Evolutionary conservation across 139 green algal genomes (phyloP).

Genomic region (Micractinium conductrix): DNA sequence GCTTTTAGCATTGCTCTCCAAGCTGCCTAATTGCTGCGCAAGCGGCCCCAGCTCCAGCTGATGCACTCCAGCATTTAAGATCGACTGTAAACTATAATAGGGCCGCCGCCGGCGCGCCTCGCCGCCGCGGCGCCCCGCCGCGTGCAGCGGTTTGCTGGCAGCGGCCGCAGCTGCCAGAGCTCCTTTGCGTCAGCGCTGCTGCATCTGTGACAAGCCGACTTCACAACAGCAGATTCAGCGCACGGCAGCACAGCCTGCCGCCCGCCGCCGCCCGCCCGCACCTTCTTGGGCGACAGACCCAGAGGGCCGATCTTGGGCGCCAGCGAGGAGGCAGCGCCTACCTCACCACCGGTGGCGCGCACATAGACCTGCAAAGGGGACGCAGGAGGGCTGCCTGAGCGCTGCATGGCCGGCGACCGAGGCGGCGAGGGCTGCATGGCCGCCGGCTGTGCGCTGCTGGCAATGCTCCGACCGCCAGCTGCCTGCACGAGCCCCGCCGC

Average conservation of each 20-base stretch:
- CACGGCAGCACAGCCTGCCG: not conserved
- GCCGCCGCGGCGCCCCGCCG: not conserved
- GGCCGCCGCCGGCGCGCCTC: no score
- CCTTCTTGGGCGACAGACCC: constrained; percentile 99
- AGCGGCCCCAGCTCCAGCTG: no score
- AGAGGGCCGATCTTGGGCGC: constrained; percentile 99
- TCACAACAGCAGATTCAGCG: no score
- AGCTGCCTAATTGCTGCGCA: no score
- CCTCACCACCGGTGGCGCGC: constrained; percentile 96
- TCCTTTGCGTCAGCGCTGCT: not conserved
- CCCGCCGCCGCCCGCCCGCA: constrained; percentile 60
- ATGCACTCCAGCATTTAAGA: no score
- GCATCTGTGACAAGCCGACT: not conserved
- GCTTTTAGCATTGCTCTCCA: no score
- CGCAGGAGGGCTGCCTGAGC: not conserved
- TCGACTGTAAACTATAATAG: no score
- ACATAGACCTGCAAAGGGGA: constrained; percentile 93
- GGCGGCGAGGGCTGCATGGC: no score
- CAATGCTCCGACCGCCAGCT: not conserved
- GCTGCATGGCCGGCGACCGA: not conserved
- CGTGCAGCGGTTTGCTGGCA: not conserved
- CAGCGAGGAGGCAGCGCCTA: constrained; percentile 97
- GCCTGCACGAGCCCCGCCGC: no score
- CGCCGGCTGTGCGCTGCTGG: not conserved
- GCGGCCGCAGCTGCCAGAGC: not conserved